Conservation (phyloP, 306 rosid genomes). For the Cyclanthera cordifolia region DNA sequence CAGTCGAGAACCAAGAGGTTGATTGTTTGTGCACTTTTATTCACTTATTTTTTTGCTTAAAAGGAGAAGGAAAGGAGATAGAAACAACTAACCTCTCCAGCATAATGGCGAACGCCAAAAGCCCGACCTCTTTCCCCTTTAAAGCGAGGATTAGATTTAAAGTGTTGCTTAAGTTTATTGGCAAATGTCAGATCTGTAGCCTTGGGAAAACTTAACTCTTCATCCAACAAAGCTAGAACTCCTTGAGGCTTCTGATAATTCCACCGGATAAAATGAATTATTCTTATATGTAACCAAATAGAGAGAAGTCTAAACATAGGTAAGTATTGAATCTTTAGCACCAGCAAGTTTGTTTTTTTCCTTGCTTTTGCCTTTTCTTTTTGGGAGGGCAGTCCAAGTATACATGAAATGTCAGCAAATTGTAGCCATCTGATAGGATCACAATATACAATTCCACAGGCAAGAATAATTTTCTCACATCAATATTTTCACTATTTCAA, state of each 20-base stretch:
- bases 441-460: not conserved
- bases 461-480: not conserved
- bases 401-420: not conserved
- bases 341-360: no score
- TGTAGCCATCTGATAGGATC: no score
- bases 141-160: conserved; percentile 49
- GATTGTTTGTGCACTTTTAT: conserved; percentile 8
- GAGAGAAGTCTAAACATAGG: no score
- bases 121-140: conserved; percentile 77
- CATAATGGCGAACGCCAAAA: conserved; percentile 64
- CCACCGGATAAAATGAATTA: conserved; percentile 18
- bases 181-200: conserved; percentile 82
- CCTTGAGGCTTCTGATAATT: conserved; percentile 70
- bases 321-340: not conserved
- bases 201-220: conserved; percentile 65
- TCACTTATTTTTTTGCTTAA: not conserved
- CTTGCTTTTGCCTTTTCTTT: no score
- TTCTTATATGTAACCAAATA: not conserved
- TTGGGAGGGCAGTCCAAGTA: no score
- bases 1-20: conserved; percentile 16
- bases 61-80: not conserved
- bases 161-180: conserved; percentile 71
- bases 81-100: conserved; percentile 80
- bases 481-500: not conserved
- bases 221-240: conserved; percentile 71